Base-by-base conservation (phyloP, 106 monocot species). In the Platanthera guangdongensis region DNA sequence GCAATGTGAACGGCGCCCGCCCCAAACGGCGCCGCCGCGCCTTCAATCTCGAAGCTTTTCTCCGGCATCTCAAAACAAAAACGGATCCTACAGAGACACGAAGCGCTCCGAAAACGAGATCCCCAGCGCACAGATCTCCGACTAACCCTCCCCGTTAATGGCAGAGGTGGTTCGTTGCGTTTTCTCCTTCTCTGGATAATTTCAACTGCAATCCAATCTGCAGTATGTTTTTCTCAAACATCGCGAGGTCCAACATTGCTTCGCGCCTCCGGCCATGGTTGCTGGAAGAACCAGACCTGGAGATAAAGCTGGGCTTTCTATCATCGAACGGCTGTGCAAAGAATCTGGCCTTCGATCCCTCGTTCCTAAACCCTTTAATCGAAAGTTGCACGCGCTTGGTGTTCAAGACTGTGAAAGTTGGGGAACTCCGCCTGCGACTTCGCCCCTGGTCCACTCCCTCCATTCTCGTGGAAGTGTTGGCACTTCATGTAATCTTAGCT, bases 221-320 rank as follows among this genome's bases (percentile, higher is more conserved):
- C 57, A 3, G 51, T n/a, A 90, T 90, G 93, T 77, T 85, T 14
- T 65, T 93, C 63, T 49, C 84, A 18, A 78, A 72, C 59, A 68
- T 74, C 28, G 55, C 83, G 18, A 77, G 78, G 25, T 82, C 87
- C 68, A 76, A 77, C 52, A 4, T 88, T 5, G 51, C 52, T 25
- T 79, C 86, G 2, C 69, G 54, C 32, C 84, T 91, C 30, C 79
- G 86, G 68, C 88, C 91, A 69, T 88, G 88, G 88, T 73, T 91
- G 74, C 78, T 52, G 9, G 80, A 85, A 47, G 84, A 86, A 1
- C 86, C 86, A 12, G 78, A 82, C 4, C 4, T 82, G 48, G 86
- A 86, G 76, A 14, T 88, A 18, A 70, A 84, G 48, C 63, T 91
- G 60, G 88, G 86, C 75, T 72, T 91, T 71, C 57, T 81, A 48